These are phyloP conservation scores for Ustilago vetiveriae DNA, from an alignment of 1,284 basidiomycete species.

Conservation along the genomic window DNA sequence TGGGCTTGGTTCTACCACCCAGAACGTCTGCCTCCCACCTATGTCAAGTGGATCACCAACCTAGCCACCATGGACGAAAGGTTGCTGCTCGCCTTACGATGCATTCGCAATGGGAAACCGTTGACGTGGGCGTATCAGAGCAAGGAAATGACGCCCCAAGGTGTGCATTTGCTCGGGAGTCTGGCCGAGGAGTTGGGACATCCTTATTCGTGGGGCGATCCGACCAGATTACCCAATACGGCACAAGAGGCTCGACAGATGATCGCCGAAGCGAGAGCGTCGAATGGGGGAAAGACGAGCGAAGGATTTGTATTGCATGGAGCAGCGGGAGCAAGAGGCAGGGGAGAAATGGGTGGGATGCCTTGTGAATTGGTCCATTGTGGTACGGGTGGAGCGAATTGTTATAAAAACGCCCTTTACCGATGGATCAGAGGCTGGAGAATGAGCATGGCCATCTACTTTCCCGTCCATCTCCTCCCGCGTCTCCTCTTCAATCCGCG, in stretches of 20 bases:
- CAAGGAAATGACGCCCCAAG: slow-evolving; percentile 31
- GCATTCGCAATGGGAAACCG: slow-evolving; percentile 54
- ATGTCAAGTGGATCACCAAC: slow-evolving; percentile 65
- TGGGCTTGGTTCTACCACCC: slow-evolving; percentile 66
- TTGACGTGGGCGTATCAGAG: slow-evolving; percentile 62
- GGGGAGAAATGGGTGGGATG: slow-evolving; percentile 62
- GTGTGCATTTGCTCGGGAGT: slow-evolving; percentile 39
- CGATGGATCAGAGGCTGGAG: slow-evolving; percentile 65
- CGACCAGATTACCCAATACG: slow-evolving; percentile 41
- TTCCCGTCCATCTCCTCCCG: slow-evolving; percentile 68
- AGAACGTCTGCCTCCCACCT: slow-evolving; percentile 59
- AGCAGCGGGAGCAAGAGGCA: slow-evolving; percentile 49
- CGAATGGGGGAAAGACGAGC: background rate
- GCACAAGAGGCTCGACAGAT: slow-evolving; percentile 24
- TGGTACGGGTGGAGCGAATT: slow-evolving; percentile 60
- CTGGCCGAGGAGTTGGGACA: slow-evolving; percentile 56
- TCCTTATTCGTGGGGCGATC: slow-evolving; percentile 59
- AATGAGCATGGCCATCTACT: slow-evolving; percentile 67
- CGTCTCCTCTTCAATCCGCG: slow-evolving; percentile 64
- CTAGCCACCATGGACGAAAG: slow-evolving; percentile 67
- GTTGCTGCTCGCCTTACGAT: slow-evolving; percentile 61
- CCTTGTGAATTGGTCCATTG: slow-evolving; percentile 68
- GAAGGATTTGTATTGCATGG: slow-evolving; percentile 49
- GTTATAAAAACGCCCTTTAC: slow-evolving; percentile 64
- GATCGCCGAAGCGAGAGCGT: slow-evolving; percentile 18